These are phyloP conservation scores for Excoecaria cochinchinensis DNA, from an alignment of 345 rosid genomes.

Conservation along the genomic window DNA sequence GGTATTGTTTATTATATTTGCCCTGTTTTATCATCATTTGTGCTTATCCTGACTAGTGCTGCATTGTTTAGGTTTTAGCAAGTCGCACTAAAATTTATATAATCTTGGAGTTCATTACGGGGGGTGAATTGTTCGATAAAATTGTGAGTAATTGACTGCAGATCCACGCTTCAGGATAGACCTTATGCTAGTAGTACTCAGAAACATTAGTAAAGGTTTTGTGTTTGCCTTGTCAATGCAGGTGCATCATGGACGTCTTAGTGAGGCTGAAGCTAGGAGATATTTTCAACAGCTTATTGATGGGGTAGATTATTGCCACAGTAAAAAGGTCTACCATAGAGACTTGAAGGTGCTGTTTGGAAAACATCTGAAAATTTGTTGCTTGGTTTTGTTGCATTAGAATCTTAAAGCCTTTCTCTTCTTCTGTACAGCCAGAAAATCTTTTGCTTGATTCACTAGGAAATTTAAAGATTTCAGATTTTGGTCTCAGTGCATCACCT, in stretches of 20 bases:
- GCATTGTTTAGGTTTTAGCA: conserved; percentile 62
- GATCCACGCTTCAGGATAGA: conserved; percentile 7
- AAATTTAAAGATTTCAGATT: conserved; percentile 89
- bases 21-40: conserved; percentile 3
- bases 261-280: conserved; percentile 85
- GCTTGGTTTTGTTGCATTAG: neutral
- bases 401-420: conserved; percentile 22
- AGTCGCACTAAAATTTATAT: conserved; percentile 92
- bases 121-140: conserved; percentile 96
- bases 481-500: conserved; percentile 90
- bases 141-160: conserved; percentile 57
- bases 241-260: conserved; percentile 85
- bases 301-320: conserved; percentile 93
- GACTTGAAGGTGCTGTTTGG: conserved; percentile 68
- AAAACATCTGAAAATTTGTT: conserved; percentile 3
- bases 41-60: conserved; percentile 14
- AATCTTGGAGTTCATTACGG: conserved; percentile 92
- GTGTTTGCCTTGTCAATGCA: conserved; percentile 24
- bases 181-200: neutral
- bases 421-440: conserved; percentile 76
- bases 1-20: neutral
- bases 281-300: conserved; percentile 96
- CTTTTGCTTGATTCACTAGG: conserved; percentile 90
- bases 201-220: neutral
- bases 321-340: conserved; percentile 92